phyloP scores from a whole-genome alignment of 495 filamentous ascomycete species.

The Penicillium macrosclerotiorum region DNA sequence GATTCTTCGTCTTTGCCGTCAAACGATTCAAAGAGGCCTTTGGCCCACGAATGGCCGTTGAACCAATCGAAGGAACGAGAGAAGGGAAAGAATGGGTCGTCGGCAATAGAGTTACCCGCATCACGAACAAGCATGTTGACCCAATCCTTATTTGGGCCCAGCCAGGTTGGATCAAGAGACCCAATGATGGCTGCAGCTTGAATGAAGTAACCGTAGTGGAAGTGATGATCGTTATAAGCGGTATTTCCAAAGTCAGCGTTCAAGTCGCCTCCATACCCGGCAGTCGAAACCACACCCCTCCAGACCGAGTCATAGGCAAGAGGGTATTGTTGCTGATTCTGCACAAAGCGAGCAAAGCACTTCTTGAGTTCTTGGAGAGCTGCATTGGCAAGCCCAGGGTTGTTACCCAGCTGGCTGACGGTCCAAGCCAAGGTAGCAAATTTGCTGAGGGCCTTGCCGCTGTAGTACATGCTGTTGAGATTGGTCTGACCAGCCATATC shows the following conservation, averaged over 20 bases:
- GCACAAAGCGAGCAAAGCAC: slow-evolving; percentile 71
- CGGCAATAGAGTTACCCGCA: slow-evolving; percentile 68
- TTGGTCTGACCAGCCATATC: slow-evolving; percentile 69
- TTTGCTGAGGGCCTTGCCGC: slow-evolving; percentile 88
- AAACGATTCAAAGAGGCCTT: slow-evolving; percentile 85
- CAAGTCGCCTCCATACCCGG: slow-evolving; percentile 71
- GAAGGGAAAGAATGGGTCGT: slow-evolving; percentile 79
- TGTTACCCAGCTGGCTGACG: slow-evolving; percentile 61
- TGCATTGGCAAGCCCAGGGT: slow-evolving; percentile 55
- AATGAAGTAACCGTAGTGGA: slow-evolving; percentile 89
- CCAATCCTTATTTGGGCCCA: slow-evolving; percentile 68
- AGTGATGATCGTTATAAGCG: slow-evolving; percentile 95
- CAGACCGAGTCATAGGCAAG: slow-evolving; percentile 80
- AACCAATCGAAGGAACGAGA: slow-evolving; percentile 92
- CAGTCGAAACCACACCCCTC: slow-evolving; percentile 82
- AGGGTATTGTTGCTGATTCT: slow-evolving; percentile 74
- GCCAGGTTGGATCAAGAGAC: slow-evolving; percentile 74
- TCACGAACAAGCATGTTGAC: slow-evolving; percentile 79
- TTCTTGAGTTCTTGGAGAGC: slow-evolving; percentile 68
- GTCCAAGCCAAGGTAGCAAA: slow-evolving; percentile 74
- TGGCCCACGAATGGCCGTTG: slow-evolving; percentile 94
- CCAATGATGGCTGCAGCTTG: slow-evolving; percentile 84
- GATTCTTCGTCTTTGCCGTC: slow-evolving; percentile 95
- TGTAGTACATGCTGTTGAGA: slow-evolving; percentile 91
- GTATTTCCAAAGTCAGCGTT: slow-evolving; percentile 79